Evolutionary conservation across 257 asterid species (phyloP).

Genomic region (Nicotiana paniculata): DNA sequence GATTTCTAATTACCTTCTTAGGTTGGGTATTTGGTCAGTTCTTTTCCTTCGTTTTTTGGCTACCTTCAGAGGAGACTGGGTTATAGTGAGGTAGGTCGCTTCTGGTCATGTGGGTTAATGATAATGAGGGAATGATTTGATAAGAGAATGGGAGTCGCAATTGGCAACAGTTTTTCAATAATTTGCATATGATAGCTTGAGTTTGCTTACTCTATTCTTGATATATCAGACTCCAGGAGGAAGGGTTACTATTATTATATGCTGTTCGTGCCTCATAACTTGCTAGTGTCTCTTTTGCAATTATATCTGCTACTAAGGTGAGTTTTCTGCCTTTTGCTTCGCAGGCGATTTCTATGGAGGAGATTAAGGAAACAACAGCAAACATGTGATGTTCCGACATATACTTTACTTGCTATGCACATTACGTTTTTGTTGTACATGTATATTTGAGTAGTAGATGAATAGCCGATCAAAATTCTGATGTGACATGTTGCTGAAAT

Average conservation of each 20-base stretch:
- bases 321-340: constrained; percentile 6
- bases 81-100: neutral
- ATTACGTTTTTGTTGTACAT: constrained; percentile 1
- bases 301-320: neutral
- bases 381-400: constrained; percentile 44
- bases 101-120: neutral
- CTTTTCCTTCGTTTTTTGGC: neutral
- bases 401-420: neutral
- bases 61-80: neutral
- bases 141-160: neutral
- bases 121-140: neutral
- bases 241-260: neutral
- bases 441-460: constrained; percentile 6
- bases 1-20: neutral
- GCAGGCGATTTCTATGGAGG: constrained; percentile 68
- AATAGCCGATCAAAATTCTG: neutral
- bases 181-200: neutral
- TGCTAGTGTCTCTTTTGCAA: neutral
- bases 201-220: neutral
- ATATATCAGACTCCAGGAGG: neutral
- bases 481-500: neutral
- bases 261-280: neutral
- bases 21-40: neutral
- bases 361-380: constrained; percentile 76
- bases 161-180: neutral